Evolutionary conservation across 164 flowering plant genomes (phyloP).

Genomic region (Magnolia officinalis): DNA sequence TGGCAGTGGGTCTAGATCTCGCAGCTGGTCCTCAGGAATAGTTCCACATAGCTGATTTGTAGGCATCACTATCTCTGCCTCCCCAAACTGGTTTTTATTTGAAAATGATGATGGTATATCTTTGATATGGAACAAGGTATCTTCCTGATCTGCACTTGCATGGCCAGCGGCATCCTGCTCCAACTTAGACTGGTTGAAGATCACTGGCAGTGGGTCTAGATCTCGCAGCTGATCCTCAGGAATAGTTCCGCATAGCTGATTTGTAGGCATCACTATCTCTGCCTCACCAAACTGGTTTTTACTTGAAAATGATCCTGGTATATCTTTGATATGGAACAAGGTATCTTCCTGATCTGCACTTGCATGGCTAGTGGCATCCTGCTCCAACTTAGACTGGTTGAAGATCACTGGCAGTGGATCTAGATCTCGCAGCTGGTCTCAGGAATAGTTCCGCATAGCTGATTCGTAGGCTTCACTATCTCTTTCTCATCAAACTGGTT

Average conservation of each 20-base stretch:
- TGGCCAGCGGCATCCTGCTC: slow-evolving; percentile 20
- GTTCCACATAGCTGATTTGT: slow-evolving; percentile 9
- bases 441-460: slow-evolving; percentile 1
- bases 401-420: slow-evolving; percentile 21
- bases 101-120: slow-evolving; percentile 17
- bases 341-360: slow-evolving; percentile 21
- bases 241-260: slow-evolving; percentile 9
- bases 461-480: slow-evolving; percentile 40
- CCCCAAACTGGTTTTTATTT: too few species aligned
- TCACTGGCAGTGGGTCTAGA: slow-evolving; percentile 17
- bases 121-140: slow-evolving; percentile 21
- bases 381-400: slow-evolving; percentile 22
- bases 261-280: slow-evolving; percentile 40
- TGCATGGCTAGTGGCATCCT: slow-evolving; percentile 9
- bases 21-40: slow-evolving; percentile 20
- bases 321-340: neutral
- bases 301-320: slow-evolving; percentile 16
- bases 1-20: slow-evolving; percentile 22
- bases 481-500: slow-evolving; percentile 31
- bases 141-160: slow-evolving; percentile 18
- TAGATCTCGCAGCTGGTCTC: slow-evolving; percentile 19
- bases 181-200: slow-evolving; percentile 17
- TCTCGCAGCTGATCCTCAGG: slow-evolving; percentile 20
- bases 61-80: slow-evolving; percentile 51
- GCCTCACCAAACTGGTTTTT: slow-evolving; percentile 31